Evolutionary conservation across 768 basidiomycete genomes (phyloP).

Genomic region (Pleurotus djamor): DNA sequence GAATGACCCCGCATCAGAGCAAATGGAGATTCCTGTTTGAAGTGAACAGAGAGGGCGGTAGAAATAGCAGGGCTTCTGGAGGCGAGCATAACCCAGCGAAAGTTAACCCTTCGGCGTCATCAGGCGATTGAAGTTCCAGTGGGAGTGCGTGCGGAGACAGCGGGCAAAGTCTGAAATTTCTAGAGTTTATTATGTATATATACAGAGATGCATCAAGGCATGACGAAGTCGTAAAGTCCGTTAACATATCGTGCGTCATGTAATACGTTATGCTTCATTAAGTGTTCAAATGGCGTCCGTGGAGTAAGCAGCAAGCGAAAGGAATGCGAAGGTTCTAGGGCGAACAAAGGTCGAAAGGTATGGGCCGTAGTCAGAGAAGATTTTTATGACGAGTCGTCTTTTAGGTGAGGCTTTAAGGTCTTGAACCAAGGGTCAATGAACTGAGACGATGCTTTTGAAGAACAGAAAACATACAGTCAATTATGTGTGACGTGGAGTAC

Average conservation of each 20-base stretch:
- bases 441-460: background rate
- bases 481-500: constrained; percentile 6
- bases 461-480: background rate
- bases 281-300: background rate
- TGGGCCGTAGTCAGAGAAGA: too few species aligned
- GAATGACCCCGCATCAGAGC: background rate
- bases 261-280: background rate
- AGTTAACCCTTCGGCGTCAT: too few species aligned
- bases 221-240: background rate
- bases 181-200: background rate
- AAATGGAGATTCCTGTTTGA: constrained; percentile 6
- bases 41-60: too few species aligned
- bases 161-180: too few species aligned
- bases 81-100: too few species aligned
- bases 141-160: too few species aligned
- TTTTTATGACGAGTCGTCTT: too few species aligned
- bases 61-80: too few species aligned
- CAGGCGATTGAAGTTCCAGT: too few species aligned
- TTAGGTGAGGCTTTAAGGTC: background rate
- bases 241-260: background rate
- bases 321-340: background rate
- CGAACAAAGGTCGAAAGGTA: background rate
- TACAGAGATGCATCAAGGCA: background rate
- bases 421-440: background rate
- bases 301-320: background rate